Percentiles rank a stretch among this genome's conserved stretches.
Conservation (phyloP, 345 rosid genomes). For the Populus tremula region DNA sequence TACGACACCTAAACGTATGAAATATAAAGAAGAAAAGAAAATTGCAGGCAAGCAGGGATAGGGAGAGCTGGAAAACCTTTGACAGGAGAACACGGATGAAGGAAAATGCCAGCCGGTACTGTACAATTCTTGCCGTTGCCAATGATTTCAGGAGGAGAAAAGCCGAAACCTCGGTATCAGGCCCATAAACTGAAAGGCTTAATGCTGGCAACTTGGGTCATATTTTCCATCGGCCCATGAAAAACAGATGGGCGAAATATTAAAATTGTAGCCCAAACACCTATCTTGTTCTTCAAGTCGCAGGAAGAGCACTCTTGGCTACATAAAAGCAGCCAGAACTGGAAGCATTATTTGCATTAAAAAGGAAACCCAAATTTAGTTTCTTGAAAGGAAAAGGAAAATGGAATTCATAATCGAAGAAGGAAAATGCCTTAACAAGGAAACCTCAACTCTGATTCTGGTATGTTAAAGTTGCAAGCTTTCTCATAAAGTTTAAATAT, state of each 20-base stretch:
- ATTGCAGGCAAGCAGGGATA: background rate
- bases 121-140: background rate
- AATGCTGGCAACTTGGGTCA: background rate
- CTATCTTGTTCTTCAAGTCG: constrained; percentile 28
- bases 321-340: background rate
- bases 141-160: background rate
- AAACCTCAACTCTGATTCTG: constrained; percentile 66
- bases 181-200: background rate
- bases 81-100: background rate
- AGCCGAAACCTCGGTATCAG: background rate
- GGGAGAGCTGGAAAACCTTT: background rate
- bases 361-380: background rate
- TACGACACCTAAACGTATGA: background rate
- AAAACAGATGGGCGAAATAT: background rate
- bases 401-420: constrained; percentile 71
- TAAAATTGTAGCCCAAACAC: constrained; percentile 3
- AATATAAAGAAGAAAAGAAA: background rate
- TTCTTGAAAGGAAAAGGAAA: background rate
- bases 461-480: constrained; percentile 26
- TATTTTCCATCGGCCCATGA: background rate
- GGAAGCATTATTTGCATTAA: background rate
- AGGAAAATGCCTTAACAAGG: constrained; percentile 46
- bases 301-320: background rate
- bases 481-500: background rate
- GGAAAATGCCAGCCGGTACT: background rate